Percentiles rank a stretch among this genome's conserved stretches.
Conservation (phyloP, 495 filamentous ascomycete species). For the Aspergillus homomorphus region DNA sequence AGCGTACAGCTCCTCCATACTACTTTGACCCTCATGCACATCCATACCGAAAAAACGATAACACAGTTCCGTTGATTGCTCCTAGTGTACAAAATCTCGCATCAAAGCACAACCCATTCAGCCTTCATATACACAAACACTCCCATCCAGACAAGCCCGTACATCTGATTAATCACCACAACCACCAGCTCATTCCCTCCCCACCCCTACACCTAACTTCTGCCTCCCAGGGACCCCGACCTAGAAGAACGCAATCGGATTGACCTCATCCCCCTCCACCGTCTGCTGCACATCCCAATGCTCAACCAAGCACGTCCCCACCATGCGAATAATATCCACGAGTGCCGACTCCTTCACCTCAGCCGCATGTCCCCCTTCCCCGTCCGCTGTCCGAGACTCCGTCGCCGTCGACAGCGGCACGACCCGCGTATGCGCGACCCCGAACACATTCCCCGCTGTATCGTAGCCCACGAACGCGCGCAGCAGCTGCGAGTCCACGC, state of each 20-base stretch:
- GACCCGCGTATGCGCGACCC: conserved; percentile 1
- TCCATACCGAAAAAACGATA: too few relatives aligned
- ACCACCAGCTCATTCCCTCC: too few relatives aligned
- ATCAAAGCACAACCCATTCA: too few relatives aligned
- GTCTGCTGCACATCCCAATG: conserved; percentile 8
- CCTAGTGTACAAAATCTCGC: too few relatives aligned
- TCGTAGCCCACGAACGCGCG: conserved; percentile 4
- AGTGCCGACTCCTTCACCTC: conserved; percentile 1
- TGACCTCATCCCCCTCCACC: background rate
- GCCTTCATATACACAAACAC: too few relatives aligned
- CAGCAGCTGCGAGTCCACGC: background rate
- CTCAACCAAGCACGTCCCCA: conserved; percentile 10
- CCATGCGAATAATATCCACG: conserved; percentile 10
- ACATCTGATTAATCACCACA: too few relatives aligned
- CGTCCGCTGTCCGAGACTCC: background rate
- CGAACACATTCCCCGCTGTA: background rate
- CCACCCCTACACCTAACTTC: too few relatives aligned
- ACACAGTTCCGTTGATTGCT: too few relatives aligned
- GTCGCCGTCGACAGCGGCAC: background rate
- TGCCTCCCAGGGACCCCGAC: background rate
- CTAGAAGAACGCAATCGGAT: conserved; percentile 12
- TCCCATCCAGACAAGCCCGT: too few relatives aligned
- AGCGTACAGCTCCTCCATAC: too few relatives aligned
- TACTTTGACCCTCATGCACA: too few relatives aligned
- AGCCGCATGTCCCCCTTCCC: too few relatives aligned